Evolutionary conservation across 345 rosid genomes (phyloP).

Genomic region (Eucalyptus marginata): DNA sequence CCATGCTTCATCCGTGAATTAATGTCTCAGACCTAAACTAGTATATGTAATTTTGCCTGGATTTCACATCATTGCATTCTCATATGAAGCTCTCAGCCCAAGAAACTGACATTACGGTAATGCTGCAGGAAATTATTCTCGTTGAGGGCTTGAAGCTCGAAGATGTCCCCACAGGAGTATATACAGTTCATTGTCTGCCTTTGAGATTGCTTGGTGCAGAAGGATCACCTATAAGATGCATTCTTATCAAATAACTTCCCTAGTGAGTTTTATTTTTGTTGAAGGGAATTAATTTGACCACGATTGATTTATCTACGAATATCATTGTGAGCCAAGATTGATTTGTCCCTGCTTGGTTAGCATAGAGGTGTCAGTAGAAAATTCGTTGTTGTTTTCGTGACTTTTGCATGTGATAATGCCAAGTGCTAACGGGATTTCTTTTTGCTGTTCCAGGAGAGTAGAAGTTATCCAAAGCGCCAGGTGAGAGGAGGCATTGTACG

Average conservation of each 20-base stretch:
- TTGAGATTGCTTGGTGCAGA: conserved; percentile 55
- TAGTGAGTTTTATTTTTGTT: background rate
- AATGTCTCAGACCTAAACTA: background rate
- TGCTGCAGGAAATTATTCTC: conserved; percentile 37
- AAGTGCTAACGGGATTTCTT: background rate
- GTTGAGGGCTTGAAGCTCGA: conserved; percentile 68
- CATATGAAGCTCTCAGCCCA: background rate
- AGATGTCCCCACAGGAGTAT: conserved; percentile 39
- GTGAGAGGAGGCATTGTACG: background rate
- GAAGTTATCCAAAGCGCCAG: background rate
- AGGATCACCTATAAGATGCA: conserved; percentile 66
- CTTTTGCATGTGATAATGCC: background rate
- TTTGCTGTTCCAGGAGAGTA: background rate
- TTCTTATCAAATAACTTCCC: conserved; percentile 42
- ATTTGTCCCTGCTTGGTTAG: background rate
- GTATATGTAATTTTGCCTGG: background rate
- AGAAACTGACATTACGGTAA: background rate
- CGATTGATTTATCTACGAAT: background rate
- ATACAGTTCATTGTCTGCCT: conserved; percentile 64
- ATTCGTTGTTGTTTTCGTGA: background rate
- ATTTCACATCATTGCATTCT: background rate
- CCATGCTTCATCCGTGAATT: background rate
- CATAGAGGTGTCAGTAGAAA: background rate
- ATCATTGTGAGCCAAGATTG: background rate
- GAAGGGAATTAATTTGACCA: background rate